Evolutionary conservation across 441 rosid genomes (phyloP), one percentile per base, ranked within the genome.

Genomic region (Populus hybrid): DNA sequence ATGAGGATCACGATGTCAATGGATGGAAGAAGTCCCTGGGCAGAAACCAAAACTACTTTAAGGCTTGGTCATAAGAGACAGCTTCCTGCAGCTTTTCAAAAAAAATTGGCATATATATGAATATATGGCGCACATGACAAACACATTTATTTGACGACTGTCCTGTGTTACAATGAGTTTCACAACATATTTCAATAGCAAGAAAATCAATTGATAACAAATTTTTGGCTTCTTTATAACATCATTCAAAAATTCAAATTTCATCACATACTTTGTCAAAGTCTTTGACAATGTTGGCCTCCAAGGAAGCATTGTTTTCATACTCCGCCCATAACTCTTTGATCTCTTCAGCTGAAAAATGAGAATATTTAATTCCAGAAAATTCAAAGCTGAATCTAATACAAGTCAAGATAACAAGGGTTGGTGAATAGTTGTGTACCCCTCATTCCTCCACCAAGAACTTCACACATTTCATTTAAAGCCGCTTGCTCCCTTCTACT

Each of bases 241-340:
- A 36, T 59, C 59, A 38, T 16, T 69, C 18, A 53, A 28, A 14
- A 40, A 18, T 9, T 53, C 24, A 28, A 6, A 76, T 30, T 30
- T 30, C 32, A 30, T 3, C 32, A 30, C 32, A 3, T 30, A 30
- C 96, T 86, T 95, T 95, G 82, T 95, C 99, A 32, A 95, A 89
- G 79, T 95, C 99, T 87, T 95, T 95, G 78, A 95, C 95, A 80
- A 95, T 82, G 85, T 91, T 95, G 72, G 98, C 98, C 86, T 95
- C 98, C 23, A 90, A 85, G 34, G 98, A 87, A 23, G 88, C 85
- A 82, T 93, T 93, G 50, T 90, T 92, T 80, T 93, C 98, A 73
- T 93, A 95, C 80, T 93, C 98, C 75, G 75, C 81, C 98, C 98
- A 95, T 18, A 95, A 79, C 69, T 90, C 95, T 73, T 74, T 81